Conservation (phyloP, 2,329 filamentous ascomycete genomes). For the Apiospora pterosperma region DNA sequence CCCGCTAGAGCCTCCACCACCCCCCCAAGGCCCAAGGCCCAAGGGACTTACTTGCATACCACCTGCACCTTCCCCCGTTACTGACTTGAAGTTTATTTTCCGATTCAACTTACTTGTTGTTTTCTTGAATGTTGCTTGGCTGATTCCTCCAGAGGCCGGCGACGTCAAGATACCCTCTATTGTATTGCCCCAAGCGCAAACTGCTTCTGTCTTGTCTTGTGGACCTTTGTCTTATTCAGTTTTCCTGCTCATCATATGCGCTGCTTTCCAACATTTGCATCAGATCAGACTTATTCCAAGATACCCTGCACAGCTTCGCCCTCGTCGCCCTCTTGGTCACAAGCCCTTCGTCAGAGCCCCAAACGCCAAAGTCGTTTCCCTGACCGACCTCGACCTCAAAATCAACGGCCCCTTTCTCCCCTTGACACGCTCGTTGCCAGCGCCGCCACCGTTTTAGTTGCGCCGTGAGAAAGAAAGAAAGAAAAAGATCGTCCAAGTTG, state of each 20-base stretch:
- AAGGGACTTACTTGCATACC: not conserved
- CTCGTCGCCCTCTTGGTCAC: not conserved
- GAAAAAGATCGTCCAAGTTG: not conserved
- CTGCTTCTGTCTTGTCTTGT: not conserved
- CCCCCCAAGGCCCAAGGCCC: no score
- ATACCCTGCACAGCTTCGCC: constrained; percentile 17
- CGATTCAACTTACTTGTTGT: constrained; percentile 1
- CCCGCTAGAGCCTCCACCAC: not conserved
- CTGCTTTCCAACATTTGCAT: constrained; percentile 21
- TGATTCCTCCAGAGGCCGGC: not conserved
- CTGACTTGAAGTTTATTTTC: constrained; percentile 2
- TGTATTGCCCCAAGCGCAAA: not conserved
- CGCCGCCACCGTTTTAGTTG: not conserved
- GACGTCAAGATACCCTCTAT: not conserved
- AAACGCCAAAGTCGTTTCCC: not conserved
- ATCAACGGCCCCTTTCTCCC: not conserved
- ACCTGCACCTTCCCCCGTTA: constrained; percentile 2
- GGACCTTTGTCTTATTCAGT: not conserved
- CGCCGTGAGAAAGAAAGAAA: no score
- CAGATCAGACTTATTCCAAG: constrained; percentile 19
- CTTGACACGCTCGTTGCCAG: not conserved
- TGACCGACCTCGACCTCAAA: not conserved
- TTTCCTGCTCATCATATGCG: not conserved
- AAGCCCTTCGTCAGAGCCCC: constrained; percentile 4
- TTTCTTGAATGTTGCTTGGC: not conserved